Evolutionary conservation across 768 basidiomycete species (phyloP).

Genomic region (Trametes sanguinea): DNA sequence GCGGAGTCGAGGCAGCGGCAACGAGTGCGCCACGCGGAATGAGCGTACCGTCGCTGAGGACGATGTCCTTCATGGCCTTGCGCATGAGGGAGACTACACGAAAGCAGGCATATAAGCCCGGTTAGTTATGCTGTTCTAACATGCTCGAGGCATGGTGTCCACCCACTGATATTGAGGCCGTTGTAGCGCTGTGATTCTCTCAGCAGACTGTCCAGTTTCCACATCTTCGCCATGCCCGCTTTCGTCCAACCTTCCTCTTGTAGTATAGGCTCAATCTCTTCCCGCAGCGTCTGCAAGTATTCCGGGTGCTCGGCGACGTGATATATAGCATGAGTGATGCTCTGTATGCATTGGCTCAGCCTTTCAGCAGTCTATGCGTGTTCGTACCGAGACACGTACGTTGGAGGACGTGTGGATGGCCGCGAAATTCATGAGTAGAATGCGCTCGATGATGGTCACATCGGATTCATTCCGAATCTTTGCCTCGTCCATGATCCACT

Average conservation of each 20-base stretch:
- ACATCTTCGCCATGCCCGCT: constrained; percentile 43
- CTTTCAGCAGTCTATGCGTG: no score
- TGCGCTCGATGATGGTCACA: constrained; percentile 25
- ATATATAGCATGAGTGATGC: constrained; percentile 38
- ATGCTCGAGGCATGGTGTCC: no score
- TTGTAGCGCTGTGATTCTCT: constrained; percentile 41
- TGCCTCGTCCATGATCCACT: constrained; percentile 35
- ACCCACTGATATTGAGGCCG: constrained; percentile 32
- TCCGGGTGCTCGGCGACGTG: constrained; percentile 39
- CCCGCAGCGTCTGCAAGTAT: constrained; percentile 39
- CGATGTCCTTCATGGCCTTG: constrained; percentile 33
- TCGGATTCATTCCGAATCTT: constrained; percentile 9
- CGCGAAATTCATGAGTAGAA: constrained; percentile 32
- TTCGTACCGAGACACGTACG: constrained; percentile 4
- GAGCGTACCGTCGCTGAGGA: constrained; percentile 37
- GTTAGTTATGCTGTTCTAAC: background rate
- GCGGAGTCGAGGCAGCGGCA: constrained; percentile 12
- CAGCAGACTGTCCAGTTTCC: constrained; percentile 47
- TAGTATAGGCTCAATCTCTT: constrained; percentile 44
- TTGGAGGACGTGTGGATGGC: constrained; percentile 22
- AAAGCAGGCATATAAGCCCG: background rate
- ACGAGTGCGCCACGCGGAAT: constrained; percentile 29
- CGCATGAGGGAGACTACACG: constrained; percentile 32
- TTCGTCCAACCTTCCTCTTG: constrained; percentile 30
- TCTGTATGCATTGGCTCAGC: constrained; percentile 19